Percentiles rank a stretch among this genome's conserved stretches.
phyloP scores from a whole-genome alignment of 2,329 filamentous ascomycete genomes.

The Fusarium aywerte region DNA sequence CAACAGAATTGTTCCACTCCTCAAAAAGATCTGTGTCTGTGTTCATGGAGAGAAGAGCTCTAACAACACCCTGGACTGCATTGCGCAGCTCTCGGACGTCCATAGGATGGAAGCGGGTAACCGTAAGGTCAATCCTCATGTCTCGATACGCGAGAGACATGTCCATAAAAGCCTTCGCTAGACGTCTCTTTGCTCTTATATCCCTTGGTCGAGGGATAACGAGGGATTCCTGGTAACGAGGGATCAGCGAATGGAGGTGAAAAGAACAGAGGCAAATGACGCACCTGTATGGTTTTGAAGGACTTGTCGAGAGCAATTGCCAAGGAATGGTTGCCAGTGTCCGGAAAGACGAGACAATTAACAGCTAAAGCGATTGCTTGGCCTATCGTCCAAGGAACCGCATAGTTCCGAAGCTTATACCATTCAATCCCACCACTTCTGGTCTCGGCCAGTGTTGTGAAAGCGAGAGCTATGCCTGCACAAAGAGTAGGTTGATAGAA shows the following conservation, averaged over 20 bases:
- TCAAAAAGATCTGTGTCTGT: slow-evolving; percentile 61
- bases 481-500: slow-evolving; percentile 66
- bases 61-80: slow-evolving; percentile 64
- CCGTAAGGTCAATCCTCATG: slow-evolving; percentile 65
- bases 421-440: slow-evolving; percentile 57
- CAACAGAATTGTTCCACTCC: slow-evolving; percentile 31
- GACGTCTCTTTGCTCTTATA: slow-evolving; percentile 52
- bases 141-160: slow-evolving; percentile 67
- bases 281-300: slow-evolving; percentile 59
- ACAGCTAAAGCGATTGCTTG: slow-evolving; percentile 63
- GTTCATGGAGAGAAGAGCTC: slow-evolving; percentile 63
- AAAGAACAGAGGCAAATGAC: neutral
- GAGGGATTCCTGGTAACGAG: slow-evolving; percentile 48
- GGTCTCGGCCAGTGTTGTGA: slow-evolving; percentile 63
- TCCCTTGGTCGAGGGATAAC: slow-evolving; percentile 47
- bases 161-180: slow-evolving; percentile 65
- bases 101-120: slow-evolving; percentile 62
- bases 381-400: slow-evolving; percentile 65
- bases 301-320: slow-evolving; percentile 60
- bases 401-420: slow-evolving; percentile 63
- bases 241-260: neutral
- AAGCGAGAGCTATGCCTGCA: slow-evolving; percentile 66
- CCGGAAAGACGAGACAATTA: slow-evolving; percentile 62
- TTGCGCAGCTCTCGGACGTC: slow-evolving; percentile 65
- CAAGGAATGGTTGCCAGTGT: slow-evolving; percentile 65